Base-by-base conservation (phyloP, 164 flowering plant genomes). In the Magnolia sinica region DNA sequence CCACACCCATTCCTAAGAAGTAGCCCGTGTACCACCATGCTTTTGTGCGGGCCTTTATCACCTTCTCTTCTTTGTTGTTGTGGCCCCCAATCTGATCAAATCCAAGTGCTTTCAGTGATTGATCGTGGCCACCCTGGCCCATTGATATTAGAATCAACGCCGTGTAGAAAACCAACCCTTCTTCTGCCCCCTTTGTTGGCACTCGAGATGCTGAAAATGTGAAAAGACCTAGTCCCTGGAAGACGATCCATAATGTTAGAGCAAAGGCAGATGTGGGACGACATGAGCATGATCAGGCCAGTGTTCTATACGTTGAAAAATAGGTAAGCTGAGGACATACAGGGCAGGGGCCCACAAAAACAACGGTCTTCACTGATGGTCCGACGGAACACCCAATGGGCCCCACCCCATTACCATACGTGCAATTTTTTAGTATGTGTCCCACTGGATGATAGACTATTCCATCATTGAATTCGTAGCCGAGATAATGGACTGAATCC, bases 21-120 rank as follows among this genome's bases (percentile, higher is more conserved):
- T 50, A 51, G 31, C 81, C 78, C 49, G 66, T 55, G 71, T 45
- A 64, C 82, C 79, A 80, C 79, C 82, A 77, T 37, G 67, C 31
- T 50, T 74, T 64, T 8, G 49, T 50, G 7, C 79, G 76, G 6
- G 20, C 22, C 45, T 16, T 51, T 45, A 20, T 55, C 64, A 13
- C 71, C 1, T 77, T 51, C 18, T 55, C 50, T 37, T 37, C 45
- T 37, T 37, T 37, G 7, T 31, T 68, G 24, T 67, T 72, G 71
- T 51, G 9, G 23, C 64, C 37, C 23, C 37, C 71, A 52, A 77
- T 72, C 75, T 77, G 83, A 74, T 75, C 75, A 50, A 61, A 74
- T 7, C 75, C 78, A 37, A 77, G 71, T 22, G 72, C 76, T 24
- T 65, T 70, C 64, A 77, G 68, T 50, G 64, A 64, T 20, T 74